A percentile compares a stretch with the other conserved stretches of the same genome.
phyloP scores from a whole-genome alignment of 352 stramenopile genomes.

The Ochromonadaceae sp. region DNA sequence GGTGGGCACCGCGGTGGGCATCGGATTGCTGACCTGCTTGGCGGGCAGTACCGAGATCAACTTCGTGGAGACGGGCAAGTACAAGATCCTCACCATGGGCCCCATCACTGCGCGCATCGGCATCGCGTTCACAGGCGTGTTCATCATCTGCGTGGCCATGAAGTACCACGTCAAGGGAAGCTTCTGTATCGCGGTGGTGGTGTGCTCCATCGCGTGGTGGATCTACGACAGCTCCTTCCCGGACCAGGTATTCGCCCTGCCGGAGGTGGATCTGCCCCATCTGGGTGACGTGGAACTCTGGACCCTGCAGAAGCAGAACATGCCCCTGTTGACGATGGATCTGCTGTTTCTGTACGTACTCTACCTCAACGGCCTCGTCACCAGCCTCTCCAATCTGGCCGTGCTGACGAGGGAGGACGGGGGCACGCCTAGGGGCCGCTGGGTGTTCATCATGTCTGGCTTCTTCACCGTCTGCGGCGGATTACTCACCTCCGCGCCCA shows the following conservation, averaged over 20 bases:
- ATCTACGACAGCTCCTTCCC: constrained; percentile 8
- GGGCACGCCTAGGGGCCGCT: constrained; percentile 33
- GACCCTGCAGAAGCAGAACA: not conserved
- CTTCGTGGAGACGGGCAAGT: not conserved
- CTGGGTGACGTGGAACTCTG: not conserved
- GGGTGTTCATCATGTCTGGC: constrained; percentile 34
- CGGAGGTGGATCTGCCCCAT: not conserved
- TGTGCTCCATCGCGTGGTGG: constrained; percentile 13
- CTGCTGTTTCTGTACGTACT: constrained; percentile 13
- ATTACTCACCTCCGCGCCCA: constrained; percentile 32
- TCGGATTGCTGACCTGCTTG: constrained; percentile 7
- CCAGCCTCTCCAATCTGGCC: constrained; percentile 30
- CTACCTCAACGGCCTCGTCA: constrained; percentile 5
- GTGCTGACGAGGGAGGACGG: constrained; percentile 32
- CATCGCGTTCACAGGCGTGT: not conserved
- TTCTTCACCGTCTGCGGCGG: constrained; percentile 36
- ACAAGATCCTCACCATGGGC: not conserved
- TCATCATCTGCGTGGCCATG: not conserved
- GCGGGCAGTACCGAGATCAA: constrained; percentile 7
- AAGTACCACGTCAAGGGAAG: constrained; percentile 4
- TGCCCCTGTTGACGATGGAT: not conserved
- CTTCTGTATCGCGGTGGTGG: constrained; percentile 2
- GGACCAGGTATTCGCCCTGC: not conserved
- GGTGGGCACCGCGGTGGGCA: constrained; percentile 9
- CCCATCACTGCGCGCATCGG: not conserved